phyloP scores from a whole-genome alignment of 768 basidiomycete genomes.

The Termitomyces sp. region DNA sequence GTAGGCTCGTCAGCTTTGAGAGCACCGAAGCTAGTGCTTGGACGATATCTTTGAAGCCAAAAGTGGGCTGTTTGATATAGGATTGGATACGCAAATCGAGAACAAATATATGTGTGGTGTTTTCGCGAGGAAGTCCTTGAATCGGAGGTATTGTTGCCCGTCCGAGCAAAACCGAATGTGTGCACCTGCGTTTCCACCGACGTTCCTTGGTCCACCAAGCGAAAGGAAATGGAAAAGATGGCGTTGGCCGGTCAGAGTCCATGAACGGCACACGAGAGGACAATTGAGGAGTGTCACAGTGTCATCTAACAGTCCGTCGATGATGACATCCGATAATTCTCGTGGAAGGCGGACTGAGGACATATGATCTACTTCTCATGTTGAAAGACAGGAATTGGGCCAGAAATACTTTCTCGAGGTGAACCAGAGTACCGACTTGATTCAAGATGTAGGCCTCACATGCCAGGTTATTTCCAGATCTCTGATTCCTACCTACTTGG shows the following conservation, averaged over 20 bases:
- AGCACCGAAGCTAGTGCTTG: neutral
- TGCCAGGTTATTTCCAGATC: too few species aligned
- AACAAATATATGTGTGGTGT: neutral
- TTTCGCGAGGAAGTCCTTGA: conserved; percentile 2
- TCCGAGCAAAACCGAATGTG: neutral
- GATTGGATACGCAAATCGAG: conserved; percentile 2
- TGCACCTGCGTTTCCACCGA: conserved; percentile 2
- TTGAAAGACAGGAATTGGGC: neutral
- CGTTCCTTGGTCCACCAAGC: conserved; percentile 5
- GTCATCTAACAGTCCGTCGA: conserved; percentile 2
- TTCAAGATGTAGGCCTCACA: neutral
- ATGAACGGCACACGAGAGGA: conserved; percentile 1
- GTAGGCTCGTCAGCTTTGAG: neutral
- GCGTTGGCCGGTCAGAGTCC: neutral
- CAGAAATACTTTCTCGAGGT: neutral
- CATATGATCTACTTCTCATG: neutral
- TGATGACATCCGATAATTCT: neutral
- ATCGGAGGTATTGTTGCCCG: conserved; percentile 1
- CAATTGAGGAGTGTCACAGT: neutral
- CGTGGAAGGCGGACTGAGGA: neutral
- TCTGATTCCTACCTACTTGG: neutral
- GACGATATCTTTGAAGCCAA: neutral
- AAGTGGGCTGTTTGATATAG: conserved; percentile 3
- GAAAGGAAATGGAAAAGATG: conserved; percentile 2
- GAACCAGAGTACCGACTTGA: neutral